Conservation (phyloP, 192 early-diverging fungal species). For the Coemansia sp. region DNA sequence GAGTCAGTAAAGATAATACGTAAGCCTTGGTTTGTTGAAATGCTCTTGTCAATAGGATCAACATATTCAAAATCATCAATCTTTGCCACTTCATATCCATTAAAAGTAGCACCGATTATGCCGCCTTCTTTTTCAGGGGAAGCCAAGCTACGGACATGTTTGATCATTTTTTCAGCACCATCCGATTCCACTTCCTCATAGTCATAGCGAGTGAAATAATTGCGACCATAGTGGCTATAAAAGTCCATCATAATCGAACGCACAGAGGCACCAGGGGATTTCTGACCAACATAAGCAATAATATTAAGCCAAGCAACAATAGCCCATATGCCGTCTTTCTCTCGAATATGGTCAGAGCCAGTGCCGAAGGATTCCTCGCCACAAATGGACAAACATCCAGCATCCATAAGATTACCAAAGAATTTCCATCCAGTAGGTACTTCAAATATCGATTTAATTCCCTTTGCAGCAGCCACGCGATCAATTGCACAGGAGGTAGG, state of each 20-base stretch:
- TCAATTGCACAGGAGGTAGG: slow-evolving; percentile 93
- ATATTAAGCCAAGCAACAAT: slow-evolving; percentile 96
- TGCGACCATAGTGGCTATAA: slow-evolving; percentile 84
- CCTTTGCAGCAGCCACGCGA: slow-evolving; percentile 80
- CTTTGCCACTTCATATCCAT: slow-evolving; percentile 37
- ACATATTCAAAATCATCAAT: slow-evolving; percentile 95
- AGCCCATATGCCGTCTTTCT: slow-evolving; percentile 99
- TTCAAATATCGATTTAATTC: slow-evolving; percentile 71
- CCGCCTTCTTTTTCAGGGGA: slow-evolving; percentile 23
- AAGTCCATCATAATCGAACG: slow-evolving; percentile 80
- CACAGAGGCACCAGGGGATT: slow-evolving; percentile 58
- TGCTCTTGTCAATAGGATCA: slow-evolving; percentile 86
- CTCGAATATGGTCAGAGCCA: slow-evolving; percentile 97
- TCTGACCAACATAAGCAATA: slow-evolving; percentile 70
- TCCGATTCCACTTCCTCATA: slow-evolving; percentile 92
- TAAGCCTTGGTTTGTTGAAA: slow-evolving; percentile 86
- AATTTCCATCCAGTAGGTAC: slow-evolving; percentile 96
- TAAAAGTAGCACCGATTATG: slow-evolving; percentile 64
- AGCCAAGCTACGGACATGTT: slow-evolving; percentile 62
- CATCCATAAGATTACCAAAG: slow-evolving; percentile 99
- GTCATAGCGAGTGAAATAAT: slow-evolving; percentile 96
- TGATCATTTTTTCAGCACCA: slow-evolving; percentile 76
- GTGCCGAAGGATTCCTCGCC: slow-evolving; percentile 99
- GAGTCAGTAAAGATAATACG: slow-evolving; percentile 90
- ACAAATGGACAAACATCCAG: slow-evolving; percentile 87